Evolutionary conservation across 306 rosid species (phyloP).

Genomic region (Lathyrus tuberosus): DNA sequence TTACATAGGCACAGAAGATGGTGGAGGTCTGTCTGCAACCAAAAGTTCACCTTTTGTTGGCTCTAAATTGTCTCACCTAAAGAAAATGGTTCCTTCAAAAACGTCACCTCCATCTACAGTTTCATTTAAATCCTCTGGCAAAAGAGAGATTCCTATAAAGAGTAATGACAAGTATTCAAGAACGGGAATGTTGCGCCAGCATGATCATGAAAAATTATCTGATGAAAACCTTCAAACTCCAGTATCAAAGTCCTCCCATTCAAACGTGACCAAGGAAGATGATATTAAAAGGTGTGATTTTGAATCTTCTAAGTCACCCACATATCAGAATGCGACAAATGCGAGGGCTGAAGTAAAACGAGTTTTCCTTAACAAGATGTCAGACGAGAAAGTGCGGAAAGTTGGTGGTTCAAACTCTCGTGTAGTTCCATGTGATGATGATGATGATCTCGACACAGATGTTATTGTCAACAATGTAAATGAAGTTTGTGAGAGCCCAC

Average conservation of each 20-base stretch:
- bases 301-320: conserved; percentile 44
- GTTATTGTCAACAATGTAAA: conserved; percentile 41
- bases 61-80: conserved; percentile 53
- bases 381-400: conserved; percentile 62
- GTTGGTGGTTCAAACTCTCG: conserved; percentile 63
- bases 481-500: conserved; percentile 63
- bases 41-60: conserved; percentile 47
- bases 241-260: conserved; percentile 44
- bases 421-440: conserved; percentile 71
- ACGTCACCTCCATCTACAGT: conserved; percentile 66
- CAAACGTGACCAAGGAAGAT: conserved; percentile 48
- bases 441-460: conserved; percentile 43
- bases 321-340: conserved; percentile 40
- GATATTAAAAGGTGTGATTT: conserved; percentile 44
- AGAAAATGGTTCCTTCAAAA: conserved; percentile 61
- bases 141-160: conserved; percentile 46
- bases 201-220: conserved; percentile 51
- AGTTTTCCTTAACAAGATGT: conserved; percentile 51
- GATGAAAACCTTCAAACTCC: conserved; percentile 57
- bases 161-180: conserved; percentile 49
- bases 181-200: conserved; percentile 41
- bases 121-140: conserved; percentile 48
- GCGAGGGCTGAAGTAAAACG: conserved; percentile 51
- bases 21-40: conserved; percentile 48
- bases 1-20: conserved; percentile 54